These are phyloP conservation scores for Lachnellula willkommii DNA, from an alignment of 2,329 filamentous ascomycete species.

Conservation along the genomic window DNA sequence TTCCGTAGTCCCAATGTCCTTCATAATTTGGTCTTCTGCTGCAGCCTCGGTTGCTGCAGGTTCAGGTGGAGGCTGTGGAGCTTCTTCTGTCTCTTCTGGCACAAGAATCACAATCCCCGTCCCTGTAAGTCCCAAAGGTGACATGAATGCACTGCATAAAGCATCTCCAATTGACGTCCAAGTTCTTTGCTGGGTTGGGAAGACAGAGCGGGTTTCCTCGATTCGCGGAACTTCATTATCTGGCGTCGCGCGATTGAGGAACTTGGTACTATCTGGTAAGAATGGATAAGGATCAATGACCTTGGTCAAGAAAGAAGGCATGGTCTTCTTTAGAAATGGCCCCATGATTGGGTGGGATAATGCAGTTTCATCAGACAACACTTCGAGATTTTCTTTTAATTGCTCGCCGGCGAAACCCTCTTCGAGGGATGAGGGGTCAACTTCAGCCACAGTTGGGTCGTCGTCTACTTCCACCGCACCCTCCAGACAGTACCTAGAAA, in stretches of 20 bases:
- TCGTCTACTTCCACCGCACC: conserved; percentile 63
- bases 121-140: conserved; percentile 13
- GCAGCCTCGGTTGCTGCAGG: background rate
- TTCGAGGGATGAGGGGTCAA: conserved; percentile 57
- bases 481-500: conserved; percentile 59
- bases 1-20: conserved; percentile 20
- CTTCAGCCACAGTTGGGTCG: conserved; percentile 56
- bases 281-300: conserved; percentile 59
- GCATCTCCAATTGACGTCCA: conserved; percentile 28
- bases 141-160: conserved; percentile 19
- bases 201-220: conserved; percentile 7
- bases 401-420: conserved; percentile 60
- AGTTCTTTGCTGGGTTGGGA: conserved; percentile 20
- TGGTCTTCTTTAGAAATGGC: conserved; percentile 48
- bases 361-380: conserved; percentile 51
- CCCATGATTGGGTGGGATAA: conserved; percentile 56
- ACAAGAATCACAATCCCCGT: conserved; percentile 21
- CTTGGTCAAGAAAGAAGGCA: conserved; percentile 47
- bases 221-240: conserved; percentile 3
- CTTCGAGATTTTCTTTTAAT: conserved; percentile 49
- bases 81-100: conserved; percentile 13
- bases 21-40: conserved; percentile 24
- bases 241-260: background rate
- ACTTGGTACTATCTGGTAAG: conserved; percentile 47
- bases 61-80: background rate